Conservation (phyloP, 768 basidiomycete genomes). For the Hygrophorus russula region DNA sequence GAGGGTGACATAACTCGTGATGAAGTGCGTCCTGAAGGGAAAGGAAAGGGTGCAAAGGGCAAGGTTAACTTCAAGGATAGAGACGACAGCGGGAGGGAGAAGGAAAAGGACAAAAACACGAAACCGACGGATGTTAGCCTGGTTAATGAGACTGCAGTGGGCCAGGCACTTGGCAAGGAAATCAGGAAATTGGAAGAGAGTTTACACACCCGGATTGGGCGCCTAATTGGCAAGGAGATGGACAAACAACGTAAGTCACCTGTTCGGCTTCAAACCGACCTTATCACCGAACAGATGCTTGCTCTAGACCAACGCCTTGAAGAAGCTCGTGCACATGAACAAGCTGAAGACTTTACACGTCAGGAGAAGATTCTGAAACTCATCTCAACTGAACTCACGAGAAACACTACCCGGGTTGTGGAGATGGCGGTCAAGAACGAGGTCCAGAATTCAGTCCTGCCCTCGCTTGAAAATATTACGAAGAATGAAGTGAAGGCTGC, state of each 20-base stretch:
- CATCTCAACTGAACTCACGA: slow-evolving; percentile 76
- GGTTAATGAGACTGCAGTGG: slow-evolving; percentile 43
- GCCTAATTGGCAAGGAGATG: slow-evolving; percentile 75
- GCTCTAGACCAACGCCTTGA: slow-evolving; percentile 71
- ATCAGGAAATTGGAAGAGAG: slow-evolving; percentile 78
- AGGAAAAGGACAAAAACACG: slow-evolving; percentile 27
- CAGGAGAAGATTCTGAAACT: slow-evolving; percentile 87
- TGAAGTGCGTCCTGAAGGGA: slow-evolving; percentile 43
- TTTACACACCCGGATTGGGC: slow-evolving; percentile 65
- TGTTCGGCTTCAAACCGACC: neutral
- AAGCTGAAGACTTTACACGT: slow-evolving; percentile 69
- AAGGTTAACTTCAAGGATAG: slow-evolving; percentile 48
- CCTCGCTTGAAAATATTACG: slow-evolving; percentile 73
- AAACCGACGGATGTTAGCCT: slow-evolving; percentile 23
- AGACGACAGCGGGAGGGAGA: slow-evolving; percentile 18
- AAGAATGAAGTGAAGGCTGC: slow-evolving; percentile 71
- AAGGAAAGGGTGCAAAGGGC: slow-evolving; percentile 28
- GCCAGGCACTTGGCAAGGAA: slow-evolving; percentile 56
- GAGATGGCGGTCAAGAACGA: slow-evolving; percentile 83
- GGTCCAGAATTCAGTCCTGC: slow-evolving; percentile 75
- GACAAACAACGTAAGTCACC: slow-evolving; percentile 72
- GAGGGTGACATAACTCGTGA: slow-evolving; percentile 56
- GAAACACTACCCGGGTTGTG: slow-evolving; percentile 81
- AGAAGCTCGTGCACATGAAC: slow-evolving; percentile 67
- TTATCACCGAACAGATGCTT: neutral